Percentiles rank a stretch among this genome's conserved stretches.
Evolutionary conservation across 257 asterid species (phyloP).

Genomic region (Marsdenia floribunda): DNA sequence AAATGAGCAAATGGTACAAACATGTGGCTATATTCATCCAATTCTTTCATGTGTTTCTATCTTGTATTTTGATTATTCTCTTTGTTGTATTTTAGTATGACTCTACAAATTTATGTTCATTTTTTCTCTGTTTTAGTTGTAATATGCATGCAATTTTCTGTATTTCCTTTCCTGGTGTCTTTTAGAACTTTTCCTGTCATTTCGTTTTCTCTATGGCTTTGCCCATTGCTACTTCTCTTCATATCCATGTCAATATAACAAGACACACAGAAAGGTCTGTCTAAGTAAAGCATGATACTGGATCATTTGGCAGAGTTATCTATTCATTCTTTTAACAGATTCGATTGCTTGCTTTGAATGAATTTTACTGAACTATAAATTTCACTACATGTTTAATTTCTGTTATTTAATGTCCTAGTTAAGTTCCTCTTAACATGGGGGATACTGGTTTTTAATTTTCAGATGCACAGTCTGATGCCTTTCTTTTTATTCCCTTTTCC

Average conservation of each 20-base stretch:
- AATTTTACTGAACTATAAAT: not conserved
- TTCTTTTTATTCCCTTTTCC: not conserved
- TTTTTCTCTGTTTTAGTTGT: not conserved
- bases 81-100: not conserved
- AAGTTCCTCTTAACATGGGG: not conserved
- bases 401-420: not conserved
- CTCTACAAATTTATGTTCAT: not conserved
- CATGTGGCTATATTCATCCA: not conserved
- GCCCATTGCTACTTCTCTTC: not conserved
- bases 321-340: not conserved
- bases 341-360: not conserved
- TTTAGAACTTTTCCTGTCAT: not conserved
- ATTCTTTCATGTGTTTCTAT: not conserved
- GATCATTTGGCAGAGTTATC: not conserved
- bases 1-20: not conserved
- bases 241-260: not conserved
- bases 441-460: not conserved
- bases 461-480: not conserved
- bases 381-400: not conserved
- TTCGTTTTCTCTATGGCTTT: not conserved
- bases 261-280: not conserved
- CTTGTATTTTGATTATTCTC: not conserved
- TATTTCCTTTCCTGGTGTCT: not conserved
- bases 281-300: constrained; percentile 2
- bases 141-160: not conserved